phyloP scores from a whole-genome alignment of 345 rosid species.

The Rhodamnia rubescens region DNA sequence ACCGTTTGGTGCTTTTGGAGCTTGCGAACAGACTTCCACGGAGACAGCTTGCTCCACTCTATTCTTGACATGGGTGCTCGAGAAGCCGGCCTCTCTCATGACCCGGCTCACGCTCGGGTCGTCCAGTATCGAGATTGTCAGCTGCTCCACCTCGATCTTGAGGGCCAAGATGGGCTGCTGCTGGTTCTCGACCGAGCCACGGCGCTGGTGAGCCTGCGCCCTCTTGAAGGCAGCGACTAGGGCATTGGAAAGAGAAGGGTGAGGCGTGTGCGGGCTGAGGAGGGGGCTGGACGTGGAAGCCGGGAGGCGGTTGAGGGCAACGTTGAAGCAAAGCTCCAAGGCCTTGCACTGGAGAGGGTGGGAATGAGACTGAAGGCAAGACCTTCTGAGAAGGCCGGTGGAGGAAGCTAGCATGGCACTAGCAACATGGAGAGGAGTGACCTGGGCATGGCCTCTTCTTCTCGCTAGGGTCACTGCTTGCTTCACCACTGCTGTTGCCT shows the following conservation, averaged over 20 bases:
- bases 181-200: conserved; percentile 69
- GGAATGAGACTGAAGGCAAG: conserved; percentile 59
- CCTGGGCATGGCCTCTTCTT: conserved; percentile 65
- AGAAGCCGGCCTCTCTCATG: conserved; percentile 81
- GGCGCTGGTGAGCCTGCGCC: conserved; percentile 73
- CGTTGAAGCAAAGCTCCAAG: conserved; percentile 66
- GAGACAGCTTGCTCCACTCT: conserved; percentile 54
- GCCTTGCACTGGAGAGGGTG: conserved; percentile 77
- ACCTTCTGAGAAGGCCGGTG: conserved; percentile 42
- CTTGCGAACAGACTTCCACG: conserved; percentile 24
- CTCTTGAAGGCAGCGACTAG: conserved; percentile 70
- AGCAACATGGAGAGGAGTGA: conserved; percentile 69
- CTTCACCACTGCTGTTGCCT: conserved; percentile 44
- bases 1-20: neutral
- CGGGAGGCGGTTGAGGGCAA: conserved; percentile 68
- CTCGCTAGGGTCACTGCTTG: conserved; percentile 55
- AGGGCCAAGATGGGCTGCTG: conserved; percentile 67
- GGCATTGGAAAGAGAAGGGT: conserved; percentile 58
- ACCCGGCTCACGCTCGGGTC: conserved; percentile 78
- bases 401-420: conserved; percentile 55
- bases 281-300: conserved; percentile 50
- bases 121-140: conserved; percentile 50
- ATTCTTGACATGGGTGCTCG: conserved; percentile 50
- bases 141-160: conserved; percentile 60
- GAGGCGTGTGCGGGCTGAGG: conserved; percentile 25